Base-by-base conservation (phyloP, 495 filamentous ascomycete species). In the Coniosporium apollinis region DNA sequence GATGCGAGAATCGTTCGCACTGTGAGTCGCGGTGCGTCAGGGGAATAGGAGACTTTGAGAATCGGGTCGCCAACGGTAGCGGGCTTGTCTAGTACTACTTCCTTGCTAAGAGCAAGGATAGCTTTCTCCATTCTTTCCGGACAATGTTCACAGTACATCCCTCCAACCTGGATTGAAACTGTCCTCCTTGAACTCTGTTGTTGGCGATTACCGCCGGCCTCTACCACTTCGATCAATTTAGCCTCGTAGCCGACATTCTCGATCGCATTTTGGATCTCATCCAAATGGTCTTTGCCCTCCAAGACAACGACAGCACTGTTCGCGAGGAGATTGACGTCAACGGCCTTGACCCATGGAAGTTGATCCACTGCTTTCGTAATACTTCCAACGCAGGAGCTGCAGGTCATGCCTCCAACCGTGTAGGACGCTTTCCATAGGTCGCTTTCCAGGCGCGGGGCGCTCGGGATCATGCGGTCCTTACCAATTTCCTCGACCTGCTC, bases 91-190 rank as follows among this genome's bases (percentile, higher is more conserved):
- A 79, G 49, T 4, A 44, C 47, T n/a, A 76, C 28, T 16, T 28
- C 36, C 13, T 57, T 54, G 1, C 64, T 60, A 18, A 75, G 65
- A 11, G 44, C 44, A 16, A 52, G 55, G 25, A 64, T 45, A 3
- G 62, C 60, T 2, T 46, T 57, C 1, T 63, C 42, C 11, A 92
- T 62, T 20, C 70, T 67, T 6, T 58, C 55, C 2, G 86, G 78
- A 46, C 89, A 94, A 50, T 86, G 78, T 24, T 72, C 65, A 57
- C 87, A 94, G 56, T 78, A 87, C 69, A 94, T 84, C 26, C 89
- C 87, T 26, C 81, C 69, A 26, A 96, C 66, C 21, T 44, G 62
- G 41, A 93, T 74, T 32, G 56, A 56, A 9, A 86, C 62, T 3
- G 69, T 71, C 37, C 85, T 62, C 16, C 65, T 51, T 11, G 51